Evolutionary conservation across 2,329 filamentous ascomycete genomes (phyloP).

Genomic region (Pseudogymnoascus sp.): DNA sequence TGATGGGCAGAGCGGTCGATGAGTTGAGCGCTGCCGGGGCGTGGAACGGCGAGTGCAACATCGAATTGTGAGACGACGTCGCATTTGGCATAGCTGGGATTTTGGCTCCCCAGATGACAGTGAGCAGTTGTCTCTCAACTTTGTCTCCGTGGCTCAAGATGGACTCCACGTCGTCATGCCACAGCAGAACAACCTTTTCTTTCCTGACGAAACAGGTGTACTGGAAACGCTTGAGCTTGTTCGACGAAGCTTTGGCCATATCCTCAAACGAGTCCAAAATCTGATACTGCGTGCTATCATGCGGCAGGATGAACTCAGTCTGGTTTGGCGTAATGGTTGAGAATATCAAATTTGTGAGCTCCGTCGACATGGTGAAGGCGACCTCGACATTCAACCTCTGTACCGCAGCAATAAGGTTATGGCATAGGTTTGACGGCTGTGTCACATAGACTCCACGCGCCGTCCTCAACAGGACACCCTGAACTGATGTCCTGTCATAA

Average conservation of each 20-base stretch:
- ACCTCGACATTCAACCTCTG: conserved; percentile 39
- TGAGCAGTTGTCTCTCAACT: conserved; percentile 19
- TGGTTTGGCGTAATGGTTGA: conserved; percentile 34
- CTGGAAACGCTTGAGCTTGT: conserved; percentile 35
- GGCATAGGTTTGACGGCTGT: conserved; percentile 34
- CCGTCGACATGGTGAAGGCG: conserved; percentile 42
- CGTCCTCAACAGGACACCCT: conserved; percentile 34
- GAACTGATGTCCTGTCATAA: conserved; percentile 14
- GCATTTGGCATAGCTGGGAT: conserved; percentile 13
- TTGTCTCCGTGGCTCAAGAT: conserved; percentile 34
- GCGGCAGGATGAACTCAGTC: conserved; percentile 35
- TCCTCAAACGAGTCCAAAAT: conserved; percentile 38
- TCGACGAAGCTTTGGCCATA: conserved; percentile 33
- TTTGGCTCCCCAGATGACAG: conserved; percentile 22
- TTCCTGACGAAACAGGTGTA: conserved; percentile 38
- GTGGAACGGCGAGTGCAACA: neutral
- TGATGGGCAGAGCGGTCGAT: neutral
- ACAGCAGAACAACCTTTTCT: conserved; percentile 37
- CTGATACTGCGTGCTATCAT: conserved; percentile 38
- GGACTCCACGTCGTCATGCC: conserved; percentile 36
- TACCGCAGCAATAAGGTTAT: conserved; percentile 35
- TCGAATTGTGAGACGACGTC: neutral
- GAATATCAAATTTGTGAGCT: conserved; percentile 40
- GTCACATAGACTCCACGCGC: conserved; percentile 36
- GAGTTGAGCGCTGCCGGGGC: neutral